Evolutionary conservation across 2,329 filamentous ascomycete genomes (phyloP).

Genomic region (Didymella sp.): DNA sequence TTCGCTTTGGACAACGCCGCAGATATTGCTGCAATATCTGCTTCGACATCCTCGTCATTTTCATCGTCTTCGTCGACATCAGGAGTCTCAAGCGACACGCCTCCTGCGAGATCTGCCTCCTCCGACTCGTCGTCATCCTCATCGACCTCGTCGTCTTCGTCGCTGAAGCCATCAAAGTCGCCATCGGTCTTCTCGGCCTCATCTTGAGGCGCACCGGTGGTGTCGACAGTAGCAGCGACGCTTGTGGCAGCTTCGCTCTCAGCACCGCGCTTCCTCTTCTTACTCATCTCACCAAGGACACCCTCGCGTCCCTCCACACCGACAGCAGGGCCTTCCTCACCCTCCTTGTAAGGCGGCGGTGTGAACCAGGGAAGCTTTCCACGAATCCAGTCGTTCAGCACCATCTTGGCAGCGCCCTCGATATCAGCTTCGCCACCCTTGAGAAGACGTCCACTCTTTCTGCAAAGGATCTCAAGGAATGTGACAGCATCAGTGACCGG

Average conservation of each 20-base stretch:
- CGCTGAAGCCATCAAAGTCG: conserved; percentile 46
- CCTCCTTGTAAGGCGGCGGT: conserved; percentile 67
- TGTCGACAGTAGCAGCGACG: conserved; percentile 28
- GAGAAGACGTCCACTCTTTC: conserved; percentile 84
- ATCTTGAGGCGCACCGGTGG: conserved; percentile 21
- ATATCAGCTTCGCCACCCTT: conserved; percentile 95
- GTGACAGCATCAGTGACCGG: conserved; percentile 76
- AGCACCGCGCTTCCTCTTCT: conserved; percentile 70
- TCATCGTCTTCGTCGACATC: conserved; percentile 31
- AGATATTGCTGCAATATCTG: conserved; percentile 47
- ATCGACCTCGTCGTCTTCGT: conserved; percentile 32
- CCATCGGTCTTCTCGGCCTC: conserved; percentile 34
- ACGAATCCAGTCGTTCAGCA: conserved; percentile 93
- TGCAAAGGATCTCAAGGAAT: conserved; percentile 84
- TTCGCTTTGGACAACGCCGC: conserved; percentile 43
- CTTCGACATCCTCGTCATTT: conserved; percentile 43
- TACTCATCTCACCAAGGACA: conserved; percentile 81
- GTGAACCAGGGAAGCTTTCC: conserved; percentile 98
- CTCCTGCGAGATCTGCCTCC: conserved; percentile 29
- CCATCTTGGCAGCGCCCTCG: conserved; percentile 95
- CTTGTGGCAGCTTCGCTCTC: conserved; percentile 41
- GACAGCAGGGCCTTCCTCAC: conserved; percentile 41
- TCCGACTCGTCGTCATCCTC: conserved; percentile 29
- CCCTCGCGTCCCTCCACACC: conserved; percentile 73
- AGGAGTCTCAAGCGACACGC: conserved; percentile 18